Percentiles rank a stretch among this genome's conserved stretches.
Conservation (phyloP, 129 eudicot genomes). For the Flaveria robusta region DNA sequence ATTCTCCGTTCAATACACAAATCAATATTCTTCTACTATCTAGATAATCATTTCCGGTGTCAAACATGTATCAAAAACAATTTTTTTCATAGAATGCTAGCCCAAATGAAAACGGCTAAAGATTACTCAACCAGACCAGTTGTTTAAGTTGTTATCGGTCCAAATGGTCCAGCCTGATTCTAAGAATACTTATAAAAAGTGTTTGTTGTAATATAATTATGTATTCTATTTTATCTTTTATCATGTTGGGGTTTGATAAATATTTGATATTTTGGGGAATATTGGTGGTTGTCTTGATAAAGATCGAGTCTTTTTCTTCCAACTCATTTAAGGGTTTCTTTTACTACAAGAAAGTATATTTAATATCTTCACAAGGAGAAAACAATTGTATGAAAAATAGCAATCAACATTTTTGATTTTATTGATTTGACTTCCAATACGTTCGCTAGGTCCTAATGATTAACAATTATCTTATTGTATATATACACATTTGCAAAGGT, state of each 20-base stretch:
- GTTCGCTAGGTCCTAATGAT: background rate
- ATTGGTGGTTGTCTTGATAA: constrained; percentile 25
- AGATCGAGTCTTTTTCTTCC: constrained; percentile 23
- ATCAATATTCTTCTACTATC: constrained; percentile 16
- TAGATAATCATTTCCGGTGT: background rate
- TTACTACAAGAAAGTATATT: background rate
- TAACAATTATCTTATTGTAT: background rate
- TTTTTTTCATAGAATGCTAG: background rate
- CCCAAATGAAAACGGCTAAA: background rate
- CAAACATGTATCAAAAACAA: background rate
- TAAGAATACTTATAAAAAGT: background rate
- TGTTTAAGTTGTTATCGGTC: background rate
- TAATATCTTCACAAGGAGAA: background rate
- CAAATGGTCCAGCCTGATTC: background rate
- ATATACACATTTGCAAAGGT: too few relatives aligned
- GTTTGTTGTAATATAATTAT: background rate
- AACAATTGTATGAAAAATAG: background rate
- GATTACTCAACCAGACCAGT: background rate
- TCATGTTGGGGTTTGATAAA: background rate
- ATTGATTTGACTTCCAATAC: background rate
- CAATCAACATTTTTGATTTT: background rate
- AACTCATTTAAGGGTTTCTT: background rate
- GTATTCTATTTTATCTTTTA: background rate
- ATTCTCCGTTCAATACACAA: constrained; percentile 46
- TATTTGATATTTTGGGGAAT: background rate